Conservation (phyloP, 2,329 filamentous ascomycete genomes). For the Diaporthe sp. region DNA sequence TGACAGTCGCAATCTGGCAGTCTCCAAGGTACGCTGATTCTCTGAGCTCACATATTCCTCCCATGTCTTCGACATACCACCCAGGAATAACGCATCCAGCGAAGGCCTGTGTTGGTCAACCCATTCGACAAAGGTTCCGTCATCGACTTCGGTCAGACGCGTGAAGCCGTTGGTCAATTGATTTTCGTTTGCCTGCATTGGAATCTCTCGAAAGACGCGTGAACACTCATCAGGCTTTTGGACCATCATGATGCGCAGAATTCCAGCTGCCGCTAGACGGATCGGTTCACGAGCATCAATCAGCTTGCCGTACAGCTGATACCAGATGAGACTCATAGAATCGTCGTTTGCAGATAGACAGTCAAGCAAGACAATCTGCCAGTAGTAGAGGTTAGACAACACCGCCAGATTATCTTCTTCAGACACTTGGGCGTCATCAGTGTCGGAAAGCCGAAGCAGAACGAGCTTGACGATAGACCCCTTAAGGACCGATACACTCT, state of each 20-base stretch:
- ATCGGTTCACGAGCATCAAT: conserved; percentile 78
- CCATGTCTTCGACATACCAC: conserved; percentile 85
- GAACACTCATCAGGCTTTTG: conserved; percentile 90
- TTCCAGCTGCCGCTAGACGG: conserved; percentile 81
- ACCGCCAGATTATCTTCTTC: conserved; percentile 77
- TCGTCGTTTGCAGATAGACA: conserved; percentile 84
- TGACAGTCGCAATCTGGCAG: conserved; percentile 75
- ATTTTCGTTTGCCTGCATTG: conserved; percentile 70
- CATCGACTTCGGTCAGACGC: conserved; percentile 88
- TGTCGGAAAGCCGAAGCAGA: conserved; percentile 85
- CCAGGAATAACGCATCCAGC: conserved; percentile 86
- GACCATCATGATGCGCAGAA: conserved; percentile 93
- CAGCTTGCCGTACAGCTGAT: conserved; percentile 91
- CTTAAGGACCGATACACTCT: conserved; percentile 83
- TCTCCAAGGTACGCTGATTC: conserved; percentile 84
- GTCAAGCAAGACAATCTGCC: conserved; percentile 91
- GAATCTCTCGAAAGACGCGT: conserved; percentile 77
- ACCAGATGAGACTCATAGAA: conserved; percentile 88
- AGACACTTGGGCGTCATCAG: conserved; percentile 75
- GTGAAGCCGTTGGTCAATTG: conserved; percentile 83
- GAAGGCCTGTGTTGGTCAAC: conserved; percentile 85
- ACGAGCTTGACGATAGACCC: conserved; percentile 83
- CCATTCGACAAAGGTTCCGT: conserved; percentile 89
- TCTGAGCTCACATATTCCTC: conserved; percentile 88
- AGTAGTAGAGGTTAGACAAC: conserved; percentile 90